Base-by-base conservation (phyloP, 208 protist genomes). In the Tritrichomonas foetus region DNA sequence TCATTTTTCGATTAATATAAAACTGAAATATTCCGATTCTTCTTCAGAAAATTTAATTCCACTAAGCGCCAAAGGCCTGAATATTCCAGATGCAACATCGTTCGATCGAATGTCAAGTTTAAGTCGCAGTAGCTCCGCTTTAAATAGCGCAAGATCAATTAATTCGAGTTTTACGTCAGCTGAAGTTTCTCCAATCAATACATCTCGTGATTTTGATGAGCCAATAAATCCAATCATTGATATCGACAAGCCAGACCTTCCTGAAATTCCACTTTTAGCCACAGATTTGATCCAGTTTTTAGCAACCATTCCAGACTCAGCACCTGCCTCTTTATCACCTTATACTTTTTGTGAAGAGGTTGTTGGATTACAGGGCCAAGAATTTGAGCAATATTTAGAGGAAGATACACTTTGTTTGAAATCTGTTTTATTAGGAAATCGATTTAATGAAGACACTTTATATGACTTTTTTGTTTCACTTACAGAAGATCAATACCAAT, bases 321-420 rank as follows among this genome's bases (percentile, higher is more conserved):
- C 78, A 39, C 78, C 78, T 16, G 47, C 78, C 2, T 89, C 78
- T 39, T 30, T 89, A 20, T 89, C 78, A 16, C 78, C 78, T 27
- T 89, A 57, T 57, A 89, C 78, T 27, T 89, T 89, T 89, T 44
- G 41, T 36, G 78, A 53, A 57, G 78, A 89, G 22, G 78, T 89
- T 16, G 30, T 39, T 39, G 30, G 47, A 0, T 16, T 89, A 3
- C 14, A 50, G 9, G 47, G 27, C 20, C 41, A 53, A 39, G 78
- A 89, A 39, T 89, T 89, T 49, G 47, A 53, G 30, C 78, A 89
- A 89, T 89, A 47, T 36, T 27, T 89, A 36, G 78, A 89, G 39
- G 78, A 89, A 89, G 78, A 89, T 57, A 89, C 78, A 27, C 57
- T 89, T 57, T 57, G 33, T 16, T 20, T 89, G 53, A 89, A 89